Evolutionary conservation across 345 rosid genomes (phyloP), one percentile per base, ranked within the genome.

Genomic region (Odontarrhena argentea): DNA sequence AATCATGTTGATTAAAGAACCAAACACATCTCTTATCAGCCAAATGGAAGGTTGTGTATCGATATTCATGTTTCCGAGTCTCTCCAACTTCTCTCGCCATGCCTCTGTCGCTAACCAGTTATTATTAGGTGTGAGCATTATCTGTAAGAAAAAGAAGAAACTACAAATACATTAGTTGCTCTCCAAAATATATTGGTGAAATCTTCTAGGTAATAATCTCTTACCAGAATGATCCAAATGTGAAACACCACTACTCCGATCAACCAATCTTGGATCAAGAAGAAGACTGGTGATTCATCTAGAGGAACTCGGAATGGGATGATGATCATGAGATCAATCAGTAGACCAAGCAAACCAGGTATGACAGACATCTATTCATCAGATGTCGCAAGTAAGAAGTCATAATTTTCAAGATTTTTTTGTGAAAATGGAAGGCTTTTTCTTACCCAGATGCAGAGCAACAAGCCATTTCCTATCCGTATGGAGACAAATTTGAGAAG

Each of bases 211-310:
- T 50, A 52, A 1, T 49, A 46, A 3, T 51, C 3, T 60, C 77
- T 66, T 57, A 73, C 77, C 72, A 73, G 11, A 6, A 34, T 1
- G 45, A 5, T 28, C 71, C 72, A 73, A 1, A 36, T 51, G 41
- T 50, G 55, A 41, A 73, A 72, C 49, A 65, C 36, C 28, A 52
- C 41, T 25, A 65, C 28, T 30, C 77, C 77, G 0, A 66, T 41
- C 15, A 65, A n/a, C 72, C 71, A 66, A 58, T 73, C 67, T 44
- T 58, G 67, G 32, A 49, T 2, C 77, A 50, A 50, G 42, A 43
- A 35, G 11, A 30, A 46, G 9, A 73, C 37, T 1, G 77, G 73
- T 43, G 54, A 28, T 56, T 72, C 66, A 35, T 57, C 15, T 51
- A 52, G 14, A 4, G 72, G 44, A 22, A 66, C 72, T 37, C 56